phyloP scores from a whole-genome alignment of 2,329 filamentous ascomycete species.

The Diaporthe ilicicola region DNA sequence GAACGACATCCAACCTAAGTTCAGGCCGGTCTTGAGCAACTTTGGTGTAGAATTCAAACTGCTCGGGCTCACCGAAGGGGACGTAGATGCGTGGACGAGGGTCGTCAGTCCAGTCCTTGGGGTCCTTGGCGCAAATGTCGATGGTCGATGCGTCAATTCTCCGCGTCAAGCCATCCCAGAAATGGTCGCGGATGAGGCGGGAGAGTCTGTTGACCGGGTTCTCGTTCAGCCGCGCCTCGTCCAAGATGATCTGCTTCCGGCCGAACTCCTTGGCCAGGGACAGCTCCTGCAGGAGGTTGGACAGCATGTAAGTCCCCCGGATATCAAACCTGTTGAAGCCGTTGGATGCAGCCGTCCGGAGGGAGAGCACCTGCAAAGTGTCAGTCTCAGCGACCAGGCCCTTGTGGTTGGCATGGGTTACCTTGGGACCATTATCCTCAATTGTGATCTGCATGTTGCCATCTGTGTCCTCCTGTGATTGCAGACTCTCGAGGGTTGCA shows the following conservation, averaged over 20 bases:
- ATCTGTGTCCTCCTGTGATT: constrained; percentile 91
- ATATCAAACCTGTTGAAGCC: constrained; percentile 90
- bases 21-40: constrained; percentile 83
- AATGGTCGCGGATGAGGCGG: constrained; percentile 86
- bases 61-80: constrained; percentile 83
- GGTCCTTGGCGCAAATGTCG: constrained; percentile 84
- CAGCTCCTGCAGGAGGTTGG: constrained; percentile 94
- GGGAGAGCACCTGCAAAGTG: constrained; percentile 71
- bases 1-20: constrained; percentile 85
- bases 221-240: constrained; percentile 91
- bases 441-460: constrained; percentile 97
- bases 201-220: constrained; percentile 91
- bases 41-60: constrained; percentile 87
- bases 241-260: constrained; percentile 87
- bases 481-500: constrained; percentile 78
- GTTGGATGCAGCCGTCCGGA: constrained; percentile 86
- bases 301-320: constrained; percentile 96
- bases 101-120: constrained; percentile 94
- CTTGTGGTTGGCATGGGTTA: constrained; percentile 43
- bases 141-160: constrained; percentile 90
- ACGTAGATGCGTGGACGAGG: constrained; percentile 93
- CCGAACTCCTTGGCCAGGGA: constrained; percentile 91
- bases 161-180: constrained; percentile 91
- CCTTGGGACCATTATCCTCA: constrained; percentile 93
- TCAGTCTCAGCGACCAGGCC: constrained; percentile 23